A percentile compares a stretch with the other conserved stretches of the same genome.
Conservation (phyloP, 768 basidiomycete species). For the Cystofilobasidium capitatum region DNA sequence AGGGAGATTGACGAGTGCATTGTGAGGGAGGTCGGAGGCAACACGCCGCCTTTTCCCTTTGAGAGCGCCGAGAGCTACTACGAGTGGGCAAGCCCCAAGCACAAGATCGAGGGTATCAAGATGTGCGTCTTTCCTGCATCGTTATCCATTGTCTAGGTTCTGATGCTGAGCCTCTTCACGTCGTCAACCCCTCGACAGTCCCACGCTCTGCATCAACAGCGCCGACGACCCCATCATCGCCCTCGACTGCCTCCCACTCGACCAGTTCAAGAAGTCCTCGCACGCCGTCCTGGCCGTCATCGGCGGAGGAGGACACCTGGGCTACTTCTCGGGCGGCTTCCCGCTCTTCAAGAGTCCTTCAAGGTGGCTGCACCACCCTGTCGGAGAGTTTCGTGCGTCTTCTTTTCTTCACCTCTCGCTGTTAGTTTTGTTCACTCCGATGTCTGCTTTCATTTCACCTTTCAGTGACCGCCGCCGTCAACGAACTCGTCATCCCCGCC, state of each 20-base stretch:
- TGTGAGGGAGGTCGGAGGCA: slow-evolving; percentile 12
- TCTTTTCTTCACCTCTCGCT: background rate
- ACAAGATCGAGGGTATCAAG: slow-evolving; percentile 32
- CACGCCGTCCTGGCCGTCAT: slow-evolving; percentile 37
- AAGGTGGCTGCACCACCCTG: slow-evolving; percentile 21
- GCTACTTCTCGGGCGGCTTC: slow-evolving; percentile 26
- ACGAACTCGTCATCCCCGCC: slow-evolving; percentile 1
- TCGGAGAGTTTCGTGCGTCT: slow-evolving; percentile 18
- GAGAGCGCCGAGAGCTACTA: slow-evolving; percentile 37
- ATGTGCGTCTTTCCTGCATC: slow-evolving; percentile 29
- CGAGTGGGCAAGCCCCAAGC: slow-evolving; percentile 36
- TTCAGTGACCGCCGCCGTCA: slow-evolving; percentile 6
- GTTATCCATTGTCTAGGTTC: background rate
- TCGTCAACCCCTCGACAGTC: slow-evolving; percentile 27
- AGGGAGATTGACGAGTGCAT: slow-evolving; percentile 23
- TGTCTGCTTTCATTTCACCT: background rate
- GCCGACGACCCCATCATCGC: slow-evolving; percentile 41
- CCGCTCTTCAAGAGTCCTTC: slow-evolving; percentile 6
- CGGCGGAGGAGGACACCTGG: slow-evolving; percentile 39
- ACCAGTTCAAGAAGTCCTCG: slow-evolving; percentile 31
- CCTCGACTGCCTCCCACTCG: slow-evolving; percentile 35
- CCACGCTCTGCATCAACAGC: slow-evolving; percentile 38
- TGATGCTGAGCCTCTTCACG: background rate
- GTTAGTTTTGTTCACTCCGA: too few relatives aligned
- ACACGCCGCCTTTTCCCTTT: slow-evolving; percentile 34